phyloP scores from a whole-genome alignment of 2,329 filamentous ascomycete species.

The Colletotrichum gigasporum region DNA sequence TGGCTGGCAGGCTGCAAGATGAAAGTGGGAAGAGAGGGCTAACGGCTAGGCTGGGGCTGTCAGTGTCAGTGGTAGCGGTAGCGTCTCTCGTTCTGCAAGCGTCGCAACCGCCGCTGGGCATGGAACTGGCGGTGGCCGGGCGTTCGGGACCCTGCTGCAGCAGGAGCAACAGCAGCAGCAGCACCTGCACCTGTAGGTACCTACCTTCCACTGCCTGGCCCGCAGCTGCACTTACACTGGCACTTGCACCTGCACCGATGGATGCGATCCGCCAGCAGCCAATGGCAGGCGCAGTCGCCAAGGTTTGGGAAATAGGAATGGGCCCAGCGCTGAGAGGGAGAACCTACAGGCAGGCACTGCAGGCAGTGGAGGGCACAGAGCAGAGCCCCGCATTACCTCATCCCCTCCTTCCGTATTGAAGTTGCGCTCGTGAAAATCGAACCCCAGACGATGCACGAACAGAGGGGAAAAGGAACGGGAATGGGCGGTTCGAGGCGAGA shows the following conservation, averaged over 20 bases:
- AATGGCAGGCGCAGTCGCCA: background rate
- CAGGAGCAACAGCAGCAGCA: background rate
- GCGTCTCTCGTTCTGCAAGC: no score
- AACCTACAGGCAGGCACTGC: no score
- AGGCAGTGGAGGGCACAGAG: background rate
- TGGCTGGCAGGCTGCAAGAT: no score
- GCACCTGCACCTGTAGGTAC: background rate
- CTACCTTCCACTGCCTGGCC: background rate
- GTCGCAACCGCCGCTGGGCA: no score
- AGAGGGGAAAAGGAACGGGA: conserved; percentile 24
- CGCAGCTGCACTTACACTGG: no score
- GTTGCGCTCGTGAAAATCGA: conserved; percentile 15
- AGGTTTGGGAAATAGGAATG: background rate
- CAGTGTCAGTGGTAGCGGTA: no score
- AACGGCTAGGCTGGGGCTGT: no score
- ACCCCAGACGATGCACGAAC: conserved; percentile 21
- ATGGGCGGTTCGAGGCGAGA: background rate
- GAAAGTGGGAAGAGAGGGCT: no score
- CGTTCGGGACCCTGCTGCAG: conserved; percentile 8
- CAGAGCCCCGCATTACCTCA: conserved; percentile 24
- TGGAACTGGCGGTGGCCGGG: background rate
- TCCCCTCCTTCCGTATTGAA: conserved; percentile 24
- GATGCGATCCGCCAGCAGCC: background rate
- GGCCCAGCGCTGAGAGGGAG: background rate
- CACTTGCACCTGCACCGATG: background rate